Evolutionary conservation across 2,329 filamentous ascomycete genomes (phyloP).

Genomic region (Dothideomycetes sp.): DNA sequence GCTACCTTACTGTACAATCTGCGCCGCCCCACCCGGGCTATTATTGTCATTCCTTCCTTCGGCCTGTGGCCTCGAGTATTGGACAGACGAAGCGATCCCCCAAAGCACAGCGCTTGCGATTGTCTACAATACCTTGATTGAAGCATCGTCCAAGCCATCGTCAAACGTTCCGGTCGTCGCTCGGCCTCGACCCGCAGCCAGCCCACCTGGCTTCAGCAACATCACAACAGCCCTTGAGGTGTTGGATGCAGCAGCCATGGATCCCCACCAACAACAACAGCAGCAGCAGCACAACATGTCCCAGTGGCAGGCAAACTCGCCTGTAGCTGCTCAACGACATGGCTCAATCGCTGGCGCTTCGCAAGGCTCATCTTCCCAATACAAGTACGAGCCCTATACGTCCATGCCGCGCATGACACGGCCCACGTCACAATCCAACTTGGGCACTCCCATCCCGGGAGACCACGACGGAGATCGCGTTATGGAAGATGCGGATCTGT

Average conservation of each 20-base stretch:
- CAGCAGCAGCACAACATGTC: background rate
- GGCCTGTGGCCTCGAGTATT: too few relatives aligned
- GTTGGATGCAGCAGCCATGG: slow-evolving; percentile 7
- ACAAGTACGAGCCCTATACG: slow-evolving; percentile 6
- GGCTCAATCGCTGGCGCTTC: slow-evolving; percentile 6
- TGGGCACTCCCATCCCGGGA: background rate
- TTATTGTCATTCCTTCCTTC: too few relatives aligned
- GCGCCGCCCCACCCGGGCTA: too few relatives aligned
- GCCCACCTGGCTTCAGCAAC: too few relatives aligned
- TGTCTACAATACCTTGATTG: too few relatives aligned
- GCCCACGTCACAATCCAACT: background rate
- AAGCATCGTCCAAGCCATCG: too few relatives aligned
- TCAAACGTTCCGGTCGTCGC: too few relatives aligned
- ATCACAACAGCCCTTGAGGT: too few relatives aligned
- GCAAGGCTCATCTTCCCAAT: slow-evolving; percentile 1
- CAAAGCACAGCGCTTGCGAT: too few relatives aligned
- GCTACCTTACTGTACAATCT: too few relatives aligned
- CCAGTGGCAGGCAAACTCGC: background rate
- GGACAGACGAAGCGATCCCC: too few relatives aligned
- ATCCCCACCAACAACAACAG: slow-evolving; percentile 4
- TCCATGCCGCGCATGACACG: background rate
- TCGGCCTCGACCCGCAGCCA: too few relatives aligned
- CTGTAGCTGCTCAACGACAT: background rate
- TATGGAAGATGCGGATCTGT: slow-evolving; percentile 82
- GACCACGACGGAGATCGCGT: slow-evolving; percentile 37